Base-by-base conservation (phyloP, 805 yeast species). In the Zygosaccharomyces gambellarensis region DNA sequence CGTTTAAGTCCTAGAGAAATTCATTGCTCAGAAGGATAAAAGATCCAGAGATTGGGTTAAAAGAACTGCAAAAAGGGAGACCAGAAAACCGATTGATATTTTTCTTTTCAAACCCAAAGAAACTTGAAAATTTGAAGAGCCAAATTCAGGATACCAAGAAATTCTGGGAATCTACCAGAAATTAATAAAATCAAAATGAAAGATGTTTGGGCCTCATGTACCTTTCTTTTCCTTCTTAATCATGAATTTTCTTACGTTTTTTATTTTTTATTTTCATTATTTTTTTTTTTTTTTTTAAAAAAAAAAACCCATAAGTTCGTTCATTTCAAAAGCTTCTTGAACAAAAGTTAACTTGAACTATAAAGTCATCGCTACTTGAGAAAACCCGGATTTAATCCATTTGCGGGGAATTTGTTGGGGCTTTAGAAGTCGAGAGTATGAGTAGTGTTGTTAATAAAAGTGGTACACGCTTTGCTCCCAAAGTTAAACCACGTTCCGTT, bases 391-490 rank as follows among this genome's bases (percentile, higher is more conserved):
- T 34, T 34, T 14, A 14, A 17, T n/a, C 12, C 22, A 34, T 5
- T 21, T 34, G 9, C 5, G 10, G 21, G 22, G 38, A 11, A 9
- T 34, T 31, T 11, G 4, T 14, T 8, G 38, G 19, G 21, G 21
- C 8, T 34, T 4, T 34, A 34, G 19, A 7, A 17, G 8, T 42
- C 21, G 14, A 10, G 25, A 23, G 12, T 19, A 68, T 68, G 71
- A 68, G 71, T 62, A 68, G 71, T 53, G 62, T 65, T 22, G 68
- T 68, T 5, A 68, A 79, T 53, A 79, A 79, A 58, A 73, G 81
- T 44, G 78, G 82, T 23, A 76, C 85, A 10, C 79, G 85, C 48
- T 85, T 85, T 65, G 72, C 77, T n/a, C 90, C 90, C 2, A 83
- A 82, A 52, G 58, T 71, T 9, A 73, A 67, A 43, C 72, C 71